Conservation (phyloP, 1,284 basidiomycete species). For the Heterobasidion parviporum region DNA sequence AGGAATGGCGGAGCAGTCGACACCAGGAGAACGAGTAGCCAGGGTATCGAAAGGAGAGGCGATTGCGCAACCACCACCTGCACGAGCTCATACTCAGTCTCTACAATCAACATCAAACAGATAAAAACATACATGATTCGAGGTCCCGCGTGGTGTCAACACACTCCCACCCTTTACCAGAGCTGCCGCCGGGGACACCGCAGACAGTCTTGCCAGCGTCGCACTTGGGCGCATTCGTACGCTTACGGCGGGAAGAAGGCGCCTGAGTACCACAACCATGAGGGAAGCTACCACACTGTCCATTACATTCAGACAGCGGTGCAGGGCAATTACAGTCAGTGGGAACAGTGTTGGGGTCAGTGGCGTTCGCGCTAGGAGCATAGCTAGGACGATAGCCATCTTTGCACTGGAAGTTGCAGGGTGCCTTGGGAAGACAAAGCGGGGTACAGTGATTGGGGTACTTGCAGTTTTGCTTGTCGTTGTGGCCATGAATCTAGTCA, state of each 20-base stretch:
- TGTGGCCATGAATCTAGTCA: slow-evolving; percentile 11
- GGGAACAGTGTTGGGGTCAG: not conserved
- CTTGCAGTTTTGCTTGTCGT: slow-evolving; percentile 8
- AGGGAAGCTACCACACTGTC: slow-evolving; percentile 4
- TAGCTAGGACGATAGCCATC: slow-evolving; percentile 12
- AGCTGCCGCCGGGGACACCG: slow-evolving; percentile 1
- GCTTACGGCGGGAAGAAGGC: not conserved
- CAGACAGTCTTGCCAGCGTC: not conserved
- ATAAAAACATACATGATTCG: slow-evolving; percentile 4
- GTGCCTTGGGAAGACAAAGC: slow-evolving; percentile 6
- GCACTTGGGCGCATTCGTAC: not conserved
- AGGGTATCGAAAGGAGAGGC: slow-evolving; percentile 1
- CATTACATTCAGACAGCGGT: slow-evolving; percentile 1
- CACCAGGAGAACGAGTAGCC: not conserved
- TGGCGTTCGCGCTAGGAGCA: not conserved
- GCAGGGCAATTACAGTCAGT: not conserved
- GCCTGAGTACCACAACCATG: not conserved
- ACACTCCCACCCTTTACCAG: slow-evolving; percentile 1
- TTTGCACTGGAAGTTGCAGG: slow-evolving; percentile 12
- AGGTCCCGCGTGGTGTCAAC: slow-evolving; percentile 2
- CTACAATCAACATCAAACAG: not conserved
- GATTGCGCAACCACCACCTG: slow-evolving; percentile 3
- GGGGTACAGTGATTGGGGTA: slow-evolving; percentile 11
- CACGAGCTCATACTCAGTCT: not conserved
- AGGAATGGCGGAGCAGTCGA: slow-evolving; percentile 5